A percentile compares a stretch with the other conserved stretches of the same genome.
Conservation (phyloP, 1,284 basidiomycete genomes). For the Puccinia brachypodii region DNA sequence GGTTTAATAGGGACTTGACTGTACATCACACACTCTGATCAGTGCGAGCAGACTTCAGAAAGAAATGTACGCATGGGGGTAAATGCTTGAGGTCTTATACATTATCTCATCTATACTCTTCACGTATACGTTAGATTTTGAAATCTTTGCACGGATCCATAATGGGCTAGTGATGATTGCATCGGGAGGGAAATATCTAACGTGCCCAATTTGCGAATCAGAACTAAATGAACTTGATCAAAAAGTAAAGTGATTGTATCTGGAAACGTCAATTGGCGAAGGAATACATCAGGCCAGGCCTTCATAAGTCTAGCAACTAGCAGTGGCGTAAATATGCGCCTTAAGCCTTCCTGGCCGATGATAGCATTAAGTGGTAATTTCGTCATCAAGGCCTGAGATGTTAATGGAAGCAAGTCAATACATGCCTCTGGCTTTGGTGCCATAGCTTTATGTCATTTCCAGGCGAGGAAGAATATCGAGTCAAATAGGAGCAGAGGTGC, state of each 20-base stretch:
- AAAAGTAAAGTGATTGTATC: background rate
- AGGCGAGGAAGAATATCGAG: too few species aligned
- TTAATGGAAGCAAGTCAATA: too few species aligned
- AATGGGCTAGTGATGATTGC: background rate
- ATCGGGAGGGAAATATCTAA: slow-evolving; percentile 18
- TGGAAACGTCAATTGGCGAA: slow-evolving; percentile 4
- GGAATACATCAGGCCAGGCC: background rate
- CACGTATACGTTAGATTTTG: slow-evolving; percentile 6
- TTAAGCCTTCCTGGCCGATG: too few species aligned
- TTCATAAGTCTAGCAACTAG: too few species aligned
- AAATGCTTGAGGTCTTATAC: background rate
- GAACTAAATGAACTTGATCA: background rate
- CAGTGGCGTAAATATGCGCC: too few species aligned
- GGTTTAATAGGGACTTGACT: background rate
- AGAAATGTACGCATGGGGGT: background rate
- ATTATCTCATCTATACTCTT: slow-evolving; percentile 16
- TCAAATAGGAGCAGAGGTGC: too few species aligned
- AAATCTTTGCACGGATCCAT: background rate
- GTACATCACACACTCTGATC: background rate
- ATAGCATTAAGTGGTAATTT: too few species aligned
- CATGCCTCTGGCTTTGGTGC: too few species aligned
- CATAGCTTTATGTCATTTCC: too few species aligned
- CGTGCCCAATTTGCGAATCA: background rate
- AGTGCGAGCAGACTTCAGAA: background rate
- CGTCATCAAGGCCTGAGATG: too few species aligned